These are phyloP conservation scores for Tylopilus felleus DNA, from an alignment of 768 basidiomycete genomes.

Conservation along the genomic window DNA sequence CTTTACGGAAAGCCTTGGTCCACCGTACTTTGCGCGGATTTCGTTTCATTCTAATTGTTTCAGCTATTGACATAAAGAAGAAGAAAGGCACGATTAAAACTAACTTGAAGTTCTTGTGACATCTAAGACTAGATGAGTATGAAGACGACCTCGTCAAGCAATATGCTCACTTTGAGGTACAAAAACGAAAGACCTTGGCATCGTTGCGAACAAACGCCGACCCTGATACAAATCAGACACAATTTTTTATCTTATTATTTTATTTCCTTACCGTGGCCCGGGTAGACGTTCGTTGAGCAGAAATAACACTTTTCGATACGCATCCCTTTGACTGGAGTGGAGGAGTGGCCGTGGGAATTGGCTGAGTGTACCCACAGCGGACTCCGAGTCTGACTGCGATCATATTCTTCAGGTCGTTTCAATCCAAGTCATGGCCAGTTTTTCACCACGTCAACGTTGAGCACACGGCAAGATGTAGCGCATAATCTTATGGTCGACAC, in stretches of 20 bases:
- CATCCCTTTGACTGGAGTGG: slow-evolving; percentile 45
- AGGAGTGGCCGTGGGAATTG: slow-evolving; percentile 25
- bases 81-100: slow-evolving; percentile 17
- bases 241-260: neutral
- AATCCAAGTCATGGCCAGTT: too few relatives aligned
- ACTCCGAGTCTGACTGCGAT: too few relatives aligned
- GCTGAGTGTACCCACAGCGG: too few relatives aligned
- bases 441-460: too few relatives aligned
- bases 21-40: slow-evolving; percentile 98
- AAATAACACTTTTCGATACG: slow-evolving; percentile 98
- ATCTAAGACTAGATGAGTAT: slow-evolving; percentile 46
- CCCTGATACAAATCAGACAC: slow-evolving; percentile 41
- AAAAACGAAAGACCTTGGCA: slow-evolving; percentile 96
- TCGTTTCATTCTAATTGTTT: slow-evolving; percentile 82
- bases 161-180: slow-evolving; percentile 83
- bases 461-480: too few relatives aligned
- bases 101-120: slow-evolving; percentile 99
- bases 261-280: slow-evolving; percentile 73
- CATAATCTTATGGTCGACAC: too few relatives aligned
- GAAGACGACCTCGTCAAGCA: neutral
- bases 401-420: too few relatives aligned
- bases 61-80: neutral
- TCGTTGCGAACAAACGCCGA: slow-evolving; percentile 96
- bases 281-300: slow-evolving; percentile 95
- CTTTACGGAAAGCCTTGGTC: slow-evolving; percentile 99